Base-by-base conservation (phyloP, 2,329 filamentous ascomycete genomes). In the Arthrobotrys entomopaga region DNA sequence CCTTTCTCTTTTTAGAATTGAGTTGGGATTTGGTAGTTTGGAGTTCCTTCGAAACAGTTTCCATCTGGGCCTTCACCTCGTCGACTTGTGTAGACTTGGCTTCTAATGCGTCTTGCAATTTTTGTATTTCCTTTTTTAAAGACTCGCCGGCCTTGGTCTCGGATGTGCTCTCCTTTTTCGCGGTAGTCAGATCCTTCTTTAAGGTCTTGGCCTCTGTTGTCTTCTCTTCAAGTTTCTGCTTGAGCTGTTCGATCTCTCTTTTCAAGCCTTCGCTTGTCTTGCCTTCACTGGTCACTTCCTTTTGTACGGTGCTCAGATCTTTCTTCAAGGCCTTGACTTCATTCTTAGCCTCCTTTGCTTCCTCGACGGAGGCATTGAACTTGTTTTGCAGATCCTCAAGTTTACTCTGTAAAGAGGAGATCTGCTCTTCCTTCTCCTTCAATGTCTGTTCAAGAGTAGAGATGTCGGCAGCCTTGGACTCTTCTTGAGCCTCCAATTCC, bases 361-460 rank as follows among this genome's bases (percentile, higher is more conserved):
- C 77, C 79, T 80, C 75, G 74, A 49, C 40, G 11, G 65, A 24
- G 43, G 58, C 26, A 13, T 56, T 50, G 2, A 70, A 50, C 29
- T 75, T 70, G 4, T 24, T 70, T 54, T 83, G 80, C 50, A 83
- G 80, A 19, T 83, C 82, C 65, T 81, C 81, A 57, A 79, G 80
- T 53, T 80, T 82, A 13, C 82, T 77, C 77, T 86, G 84, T 5
- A 86, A 80, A 1, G 82, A 79, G 3, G 81, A 78, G 40, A 86
- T 82, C 76, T 81, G 83, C 50, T 79, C 80, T 67, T 84, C 83
- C 57, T 84, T 82, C 67, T 85, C 82, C 58, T 82, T 80, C 38
- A 85, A 80, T 54, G 82, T 79, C 22, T 83, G 81, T 61, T 81
- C 80, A 3, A 80, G 79, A 69, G 82, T 80, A 2, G 70, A 26